Evolutionary conservation across 768 basidiomycete genomes (phyloP), one percentile per base, ranked within the genome.

Genomic region (Nevesoporus exiguus): DNA sequence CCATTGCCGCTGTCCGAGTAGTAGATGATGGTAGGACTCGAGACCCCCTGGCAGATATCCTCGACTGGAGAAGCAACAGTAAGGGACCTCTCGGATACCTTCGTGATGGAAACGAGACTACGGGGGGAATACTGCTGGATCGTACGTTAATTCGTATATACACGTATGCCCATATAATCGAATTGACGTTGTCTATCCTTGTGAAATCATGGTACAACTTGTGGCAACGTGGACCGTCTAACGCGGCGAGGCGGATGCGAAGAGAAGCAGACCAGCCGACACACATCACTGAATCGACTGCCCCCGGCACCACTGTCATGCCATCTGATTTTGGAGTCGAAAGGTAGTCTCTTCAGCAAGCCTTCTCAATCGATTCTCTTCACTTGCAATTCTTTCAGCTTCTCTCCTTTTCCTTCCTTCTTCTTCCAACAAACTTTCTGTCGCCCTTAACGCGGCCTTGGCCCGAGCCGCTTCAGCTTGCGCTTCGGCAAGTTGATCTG

Each of bases 401-500:
- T 85, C 83, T 57, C 77, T 76, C 46, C 86, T 74, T 54, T 80
- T 78, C 54, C 73, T 72, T 17, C 72, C 70, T 66, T 89, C 88
- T 34, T 82, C 79, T 61, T 87, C 82, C 55, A 88, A 61, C 69
- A 81, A 73, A 36, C 73, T 73, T 64, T 90, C 85, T 21, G 79
- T 71, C 27, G 75, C 73, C 63, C 78, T 77, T 25, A 88, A 69
- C 21, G 78, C 76, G 36, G 82, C 75, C 60, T 79, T 78, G 29
- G 79, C 74, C 50, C 81, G 74, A 46, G 81, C 76, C 1, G 77
- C 75, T 58, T 89, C 87, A 34, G 80, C 73, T 57, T 87, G 81
- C 9, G 80, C 82, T 55, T 83, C 80, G 9, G 80, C 74, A n/a
- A 91, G 76, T 62, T 89, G 84, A 63, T 87, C 86, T 17, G 86